Percentiles rank a stretch among this genome's conserved stretches.
Evolutionary conservation across 768 basidiomycete genomes (phyloP).

Genomic region (Hygrophoropsis aurantiaca): DNA sequence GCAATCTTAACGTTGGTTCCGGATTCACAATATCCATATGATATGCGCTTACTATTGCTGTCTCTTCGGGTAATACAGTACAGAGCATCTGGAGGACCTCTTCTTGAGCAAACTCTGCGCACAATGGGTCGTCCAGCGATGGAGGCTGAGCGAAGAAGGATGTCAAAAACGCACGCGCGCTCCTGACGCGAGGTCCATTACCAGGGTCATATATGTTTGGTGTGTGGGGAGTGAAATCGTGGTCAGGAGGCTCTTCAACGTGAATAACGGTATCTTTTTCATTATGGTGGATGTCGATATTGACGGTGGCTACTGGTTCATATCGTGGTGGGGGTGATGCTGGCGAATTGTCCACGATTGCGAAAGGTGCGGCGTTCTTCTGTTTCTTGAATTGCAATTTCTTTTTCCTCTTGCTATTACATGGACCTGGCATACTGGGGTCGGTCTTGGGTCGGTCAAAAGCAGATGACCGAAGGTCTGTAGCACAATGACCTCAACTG

Average conservation of each 20-base stretch:
- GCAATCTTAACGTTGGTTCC: not conserved
- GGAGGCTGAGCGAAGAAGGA: conserved; percentile 70
- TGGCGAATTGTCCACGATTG: not conserved
- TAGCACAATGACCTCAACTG: too few relatives aligned
- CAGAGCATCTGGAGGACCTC: conserved; percentile 74
- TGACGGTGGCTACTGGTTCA: not conserved
- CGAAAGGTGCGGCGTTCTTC: conserved; percentile 15
- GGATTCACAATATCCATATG: not conserved
- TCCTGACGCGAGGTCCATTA: conserved; percentile 73
- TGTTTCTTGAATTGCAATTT: conserved; percentile 34
- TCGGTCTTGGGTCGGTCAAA: too few relatives aligned
- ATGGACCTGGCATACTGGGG: conserved; percentile 74
- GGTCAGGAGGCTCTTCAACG: conserved; percentile 6
- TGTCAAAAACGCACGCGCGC: conserved; percentile 61
- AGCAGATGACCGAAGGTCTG: too few relatives aligned
- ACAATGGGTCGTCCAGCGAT: conserved; percentile 61
- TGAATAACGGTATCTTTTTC: not conserved
- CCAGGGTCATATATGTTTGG: conserved; percentile 80
- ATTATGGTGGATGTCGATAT: not conserved
- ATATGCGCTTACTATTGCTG: conserved; percentile 54
- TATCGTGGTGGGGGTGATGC: conserved; percentile 5
- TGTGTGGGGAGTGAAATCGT: conserved; percentile 30
- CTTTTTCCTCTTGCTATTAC: conserved; percentile 50
- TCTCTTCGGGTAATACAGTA: conserved; percentile 69
- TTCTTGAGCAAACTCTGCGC: conserved; percentile 74